phyloP scores from a whole-genome alignment of 148 eudicot species.

The Gaultheria prostrata region DNA sequence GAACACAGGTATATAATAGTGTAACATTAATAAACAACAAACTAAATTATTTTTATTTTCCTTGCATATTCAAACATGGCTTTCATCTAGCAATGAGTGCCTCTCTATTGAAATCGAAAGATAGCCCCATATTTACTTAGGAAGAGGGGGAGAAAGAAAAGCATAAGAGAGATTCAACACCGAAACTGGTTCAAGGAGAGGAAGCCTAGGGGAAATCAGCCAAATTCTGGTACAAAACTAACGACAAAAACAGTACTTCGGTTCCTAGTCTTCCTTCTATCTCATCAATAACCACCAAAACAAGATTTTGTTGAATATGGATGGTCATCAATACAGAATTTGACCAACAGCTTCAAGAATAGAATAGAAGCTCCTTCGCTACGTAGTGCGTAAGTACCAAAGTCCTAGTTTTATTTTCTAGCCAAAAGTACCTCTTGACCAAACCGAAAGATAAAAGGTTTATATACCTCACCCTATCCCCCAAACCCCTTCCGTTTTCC shows the following conservation, averaged over 20 bases:
- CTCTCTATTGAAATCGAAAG: background rate
- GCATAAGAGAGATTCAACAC: background rate
- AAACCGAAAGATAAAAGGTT: too few species aligned
- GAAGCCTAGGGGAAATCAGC: background rate
- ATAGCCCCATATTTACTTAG: background rate
- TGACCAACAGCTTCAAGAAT: background rate
- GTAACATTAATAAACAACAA: background rate
- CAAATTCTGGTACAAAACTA: background rate
- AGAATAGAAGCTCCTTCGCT: background rate
- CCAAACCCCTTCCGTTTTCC: background rate
- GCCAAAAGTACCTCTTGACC: too few species aligned
- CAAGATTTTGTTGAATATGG: background rate
- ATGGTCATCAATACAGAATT: background rate
- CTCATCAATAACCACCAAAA: background rate
- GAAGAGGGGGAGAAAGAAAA: background rate
- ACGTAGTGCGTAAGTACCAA: background rate
- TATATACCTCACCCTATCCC: too few species aligned
- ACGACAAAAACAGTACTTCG: background rate
- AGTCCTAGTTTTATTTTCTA: too few species aligned
- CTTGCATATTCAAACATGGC: background rate
- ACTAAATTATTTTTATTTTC: background rate
- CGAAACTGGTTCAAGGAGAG: background rate
- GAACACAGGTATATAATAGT: background rate
- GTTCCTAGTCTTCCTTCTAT: conserved; percentile 1
- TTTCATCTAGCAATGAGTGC: background rate